Conservation (phyloP, 192 early-diverging fungal species). For the Coemansia sp. region DNA sequence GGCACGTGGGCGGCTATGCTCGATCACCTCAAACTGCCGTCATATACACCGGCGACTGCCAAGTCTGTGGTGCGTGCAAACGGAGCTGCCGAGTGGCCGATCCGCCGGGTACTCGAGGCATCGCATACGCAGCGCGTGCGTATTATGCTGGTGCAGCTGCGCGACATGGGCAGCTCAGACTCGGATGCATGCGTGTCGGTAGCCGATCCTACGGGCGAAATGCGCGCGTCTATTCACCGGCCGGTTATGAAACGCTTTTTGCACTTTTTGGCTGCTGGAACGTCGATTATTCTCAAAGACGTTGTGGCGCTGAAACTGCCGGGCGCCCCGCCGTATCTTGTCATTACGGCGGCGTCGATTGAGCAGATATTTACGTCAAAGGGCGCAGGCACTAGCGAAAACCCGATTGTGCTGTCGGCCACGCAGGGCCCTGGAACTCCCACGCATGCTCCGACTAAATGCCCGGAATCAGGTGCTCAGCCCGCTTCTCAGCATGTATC, state of each 20-base stretch:
- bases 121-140: constrained; percentile 22
- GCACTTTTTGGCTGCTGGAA: constrained; percentile 24
- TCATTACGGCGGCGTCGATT: constrained; percentile 36
- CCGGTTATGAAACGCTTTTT: constrained; percentile 26
- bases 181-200: constrained; percentile 31
- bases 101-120: constrained; percentile 25
- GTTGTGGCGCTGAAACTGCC: constrained; percentile 35
- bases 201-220: constrained; percentile 50
- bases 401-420: constrained; percentile 32
- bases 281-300: constrained; percentile 39
- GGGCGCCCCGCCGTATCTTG: constrained; percentile 32
- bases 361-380: constrained; percentile 41
- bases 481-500: not conserved
- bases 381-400: constrained; percentile 17
- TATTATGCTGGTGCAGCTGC: constrained; percentile 43
- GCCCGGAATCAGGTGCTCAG: not conserved
- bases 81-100: constrained; percentile 22
- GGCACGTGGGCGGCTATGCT: constrained; percentile 49
- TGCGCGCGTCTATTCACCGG: constrained; percentile 40
- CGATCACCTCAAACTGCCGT: constrained; percentile 26
- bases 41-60: constrained; percentile 28
- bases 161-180: constrained; percentile 31
- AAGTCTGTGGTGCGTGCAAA: constrained; percentile 7
- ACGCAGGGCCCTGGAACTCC: constrained; percentile 22
- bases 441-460: not conserved